Percentiles rank a stretch among this genome's conserved stretches.
phyloP scores from a whole-genome alignment of 768 basidiomycete genomes.

The Steccherinum ochraceum region DNA sequence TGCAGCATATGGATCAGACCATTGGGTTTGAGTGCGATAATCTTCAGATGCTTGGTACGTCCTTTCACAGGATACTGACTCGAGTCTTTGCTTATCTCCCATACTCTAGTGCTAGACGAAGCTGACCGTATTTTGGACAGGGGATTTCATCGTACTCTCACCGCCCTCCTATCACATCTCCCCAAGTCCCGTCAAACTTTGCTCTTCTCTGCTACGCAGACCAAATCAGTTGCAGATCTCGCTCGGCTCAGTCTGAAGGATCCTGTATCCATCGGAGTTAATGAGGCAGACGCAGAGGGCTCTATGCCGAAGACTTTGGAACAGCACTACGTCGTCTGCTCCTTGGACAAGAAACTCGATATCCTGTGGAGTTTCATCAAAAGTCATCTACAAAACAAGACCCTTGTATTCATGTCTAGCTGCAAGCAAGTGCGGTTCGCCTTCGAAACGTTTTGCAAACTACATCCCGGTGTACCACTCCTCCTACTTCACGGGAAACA shows the following conservation, averaged over 20 bases:
- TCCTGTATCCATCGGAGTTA: constrained; percentile 67
- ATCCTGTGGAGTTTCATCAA: constrained; percentile 93
- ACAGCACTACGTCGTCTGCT: constrained; percentile 82
- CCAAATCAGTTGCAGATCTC: constrained; percentile 79
- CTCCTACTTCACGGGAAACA: constrained; percentile 95
- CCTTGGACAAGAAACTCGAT: constrained; percentile 85
- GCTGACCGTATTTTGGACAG: constrained; percentile 96
- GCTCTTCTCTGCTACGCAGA: constrained; percentile 96
- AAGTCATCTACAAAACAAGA: constrained; percentile 85
- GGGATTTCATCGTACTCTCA: constrained; percentile 86
- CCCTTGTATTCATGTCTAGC: constrained; percentile 89
- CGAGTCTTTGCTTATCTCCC: background rate
- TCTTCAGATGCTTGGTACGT: constrained; percentile 83
- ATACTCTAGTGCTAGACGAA: constrained; percentile 78
- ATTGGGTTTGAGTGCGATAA: constrained; percentile 89
- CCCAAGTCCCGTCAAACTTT: constrained; percentile 90
- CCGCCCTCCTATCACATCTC: constrained; percentile 88
- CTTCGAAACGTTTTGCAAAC: constrained; percentile 90
- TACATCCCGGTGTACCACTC: constrained; percentile 93
- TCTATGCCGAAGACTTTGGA: constrained; percentile 75
- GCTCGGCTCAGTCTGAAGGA: constrained; percentile 85
- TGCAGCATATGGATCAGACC: constrained; percentile 99
- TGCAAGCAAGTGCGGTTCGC: constrained; percentile 97
- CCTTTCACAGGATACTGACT: background rate
- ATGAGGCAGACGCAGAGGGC: constrained; percentile 36